Conservation (phyloP, 495 filamentous ascomycete species). For the Podospora conica region DNA sequence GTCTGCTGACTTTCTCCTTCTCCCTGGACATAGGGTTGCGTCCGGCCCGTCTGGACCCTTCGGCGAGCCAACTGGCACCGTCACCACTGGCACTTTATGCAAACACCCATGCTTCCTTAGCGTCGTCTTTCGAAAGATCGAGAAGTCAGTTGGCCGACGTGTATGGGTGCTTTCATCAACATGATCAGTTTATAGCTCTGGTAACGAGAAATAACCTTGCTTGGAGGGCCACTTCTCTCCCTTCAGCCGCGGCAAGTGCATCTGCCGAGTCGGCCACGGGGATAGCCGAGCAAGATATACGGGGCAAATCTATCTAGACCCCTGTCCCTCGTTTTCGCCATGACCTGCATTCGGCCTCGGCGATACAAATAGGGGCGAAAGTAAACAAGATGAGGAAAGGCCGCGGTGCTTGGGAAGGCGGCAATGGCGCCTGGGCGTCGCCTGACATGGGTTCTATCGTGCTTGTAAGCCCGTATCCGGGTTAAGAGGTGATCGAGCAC, state of each 20-base stretch:
- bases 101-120: neutral
- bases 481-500: neutral
- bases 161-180: neutral
- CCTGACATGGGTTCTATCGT: neutral
- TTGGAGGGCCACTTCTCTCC: neutral
- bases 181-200: neutral
- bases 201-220: neutral
- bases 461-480: neutral
- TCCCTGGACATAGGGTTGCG: neutral
- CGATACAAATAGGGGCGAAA: neutral
- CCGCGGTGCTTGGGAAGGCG: neutral
- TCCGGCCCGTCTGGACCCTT: neutral
- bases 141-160: neutral
- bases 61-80: neutral
- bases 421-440: neutral
- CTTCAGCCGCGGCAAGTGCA: neutral
- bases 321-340: neutral
- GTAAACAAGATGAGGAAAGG: too few relatives aligned
- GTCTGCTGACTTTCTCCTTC: too few relatives aligned
- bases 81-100: neutral
- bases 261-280: neutral
- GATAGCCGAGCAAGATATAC: neutral
- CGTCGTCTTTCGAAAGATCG: neutral
- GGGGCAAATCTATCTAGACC: neutral
- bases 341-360: neutral